Conservation (phyloP, 768 basidiomycete species). For the Suillus variegatus region DNA sequence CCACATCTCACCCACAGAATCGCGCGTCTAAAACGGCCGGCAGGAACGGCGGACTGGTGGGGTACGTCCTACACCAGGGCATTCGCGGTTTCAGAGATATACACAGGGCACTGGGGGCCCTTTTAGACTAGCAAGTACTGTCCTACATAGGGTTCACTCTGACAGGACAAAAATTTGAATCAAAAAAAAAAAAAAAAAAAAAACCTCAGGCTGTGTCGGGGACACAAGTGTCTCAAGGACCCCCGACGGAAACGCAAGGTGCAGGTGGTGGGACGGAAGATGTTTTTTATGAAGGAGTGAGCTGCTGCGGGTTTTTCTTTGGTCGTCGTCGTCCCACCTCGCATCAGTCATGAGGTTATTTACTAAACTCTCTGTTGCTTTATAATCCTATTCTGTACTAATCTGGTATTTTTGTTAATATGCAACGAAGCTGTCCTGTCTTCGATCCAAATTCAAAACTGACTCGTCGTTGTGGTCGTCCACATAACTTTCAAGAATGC, state of each 20-base stretch:
- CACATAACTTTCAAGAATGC: too few species aligned
- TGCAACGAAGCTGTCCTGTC: not conserved
- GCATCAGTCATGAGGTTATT: not conserved
- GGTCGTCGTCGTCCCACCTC: not conserved
- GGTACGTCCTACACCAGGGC: too few species aligned
- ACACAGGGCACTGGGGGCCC: too few species aligned
- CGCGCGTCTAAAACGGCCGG: too few species aligned
- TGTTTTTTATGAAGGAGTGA: not conserved
- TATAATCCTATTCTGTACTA: not conserved
- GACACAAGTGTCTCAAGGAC: not conserved
- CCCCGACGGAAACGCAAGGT: not conserved
- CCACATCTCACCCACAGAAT: too few species aligned
- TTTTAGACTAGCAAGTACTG: too few species aligned
- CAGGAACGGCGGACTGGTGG: too few species aligned
- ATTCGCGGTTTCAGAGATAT: too few species aligned
- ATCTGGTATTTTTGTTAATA: not conserved
- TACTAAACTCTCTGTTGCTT: not conserved
- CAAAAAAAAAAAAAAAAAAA: too few species aligned
- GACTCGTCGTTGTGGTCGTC: too few species aligned
- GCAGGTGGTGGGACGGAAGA: not conserved
- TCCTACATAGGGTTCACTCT: too few species aligned
- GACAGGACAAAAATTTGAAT: too few species aligned
- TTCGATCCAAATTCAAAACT: slow-evolving; percentile 21
- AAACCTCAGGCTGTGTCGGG: not conserved
- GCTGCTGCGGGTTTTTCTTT: not conserved